Percentiles rank a stretch among this genome's conserved stretches.
Evolutionary conservation across 2,329 filamentous ascomycete genomes (phyloP).

Genomic region (Thermothelomyces thermophilus): DNA sequence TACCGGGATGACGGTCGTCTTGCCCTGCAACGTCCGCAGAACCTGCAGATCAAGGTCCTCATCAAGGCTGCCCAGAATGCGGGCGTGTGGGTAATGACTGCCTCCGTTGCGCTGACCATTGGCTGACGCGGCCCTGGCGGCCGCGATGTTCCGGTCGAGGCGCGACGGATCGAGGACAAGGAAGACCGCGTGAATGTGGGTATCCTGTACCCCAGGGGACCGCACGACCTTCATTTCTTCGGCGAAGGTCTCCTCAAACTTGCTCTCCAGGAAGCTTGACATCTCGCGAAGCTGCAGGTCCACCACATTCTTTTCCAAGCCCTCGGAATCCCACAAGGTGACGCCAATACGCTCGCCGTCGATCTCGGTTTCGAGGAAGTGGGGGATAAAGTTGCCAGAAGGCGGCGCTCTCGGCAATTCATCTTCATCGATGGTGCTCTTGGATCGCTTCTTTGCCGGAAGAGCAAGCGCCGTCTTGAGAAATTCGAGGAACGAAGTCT

Average conservation of each 20-base stretch:
- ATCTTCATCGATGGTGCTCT: slow-evolving; percentile 49
- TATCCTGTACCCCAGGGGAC: slow-evolving; percentile 87
- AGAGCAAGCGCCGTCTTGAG: slow-evolving; percentile 79
- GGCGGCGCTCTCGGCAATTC: slow-evolving; percentile 47
- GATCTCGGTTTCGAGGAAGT: slow-evolving; percentile 91
- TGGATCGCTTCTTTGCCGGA: slow-evolving; percentile 68
- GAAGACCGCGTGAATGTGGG: slow-evolving; percentile 95
- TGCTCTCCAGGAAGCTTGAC: slow-evolving; percentile 87
- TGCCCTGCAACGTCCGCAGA: slow-evolving; percentile 77
- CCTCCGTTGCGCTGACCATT: slow-evolving; percentile 45
- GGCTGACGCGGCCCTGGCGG: slow-evolving; percentile 48
- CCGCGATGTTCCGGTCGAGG: slow-evolving; percentile 74
- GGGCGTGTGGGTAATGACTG: slow-evolving; percentile 38
- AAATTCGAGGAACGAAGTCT: slow-evolving; percentile 95
- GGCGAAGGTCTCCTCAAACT: slow-evolving; percentile 94
- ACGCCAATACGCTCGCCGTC: slow-evolving; percentile 86
- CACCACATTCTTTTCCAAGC: slow-evolving; percentile 88
- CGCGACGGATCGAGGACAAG: slow-evolving; percentile 81
- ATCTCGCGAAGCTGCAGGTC: slow-evolving; percentile 92
- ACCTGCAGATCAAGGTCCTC: slow-evolving; percentile 88
- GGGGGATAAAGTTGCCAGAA: slow-evolving; percentile 70
- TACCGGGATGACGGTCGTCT: slow-evolving; percentile 91
- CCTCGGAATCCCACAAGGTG: slow-evolving; percentile 94
- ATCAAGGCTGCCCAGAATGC: slow-evolving; percentile 64
- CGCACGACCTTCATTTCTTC: slow-evolving; percentile 98